Base-by-base conservation (phyloP, 495 filamentous ascomycete species). In the Mytilinidion resinicola region DNA sequence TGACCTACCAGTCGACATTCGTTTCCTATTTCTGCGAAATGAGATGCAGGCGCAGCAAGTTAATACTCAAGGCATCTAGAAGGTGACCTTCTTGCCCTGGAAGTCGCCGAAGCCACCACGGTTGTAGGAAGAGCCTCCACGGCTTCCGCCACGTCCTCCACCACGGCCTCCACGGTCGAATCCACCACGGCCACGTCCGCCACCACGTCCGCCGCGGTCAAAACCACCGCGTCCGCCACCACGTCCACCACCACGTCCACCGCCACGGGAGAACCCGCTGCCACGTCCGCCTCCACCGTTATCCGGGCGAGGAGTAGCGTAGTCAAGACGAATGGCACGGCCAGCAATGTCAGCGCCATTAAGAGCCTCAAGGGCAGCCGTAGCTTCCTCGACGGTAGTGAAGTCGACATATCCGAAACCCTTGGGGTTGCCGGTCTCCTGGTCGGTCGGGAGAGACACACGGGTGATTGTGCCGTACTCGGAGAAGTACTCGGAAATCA, bases 401-500 rank as follows among this genome's bases (percentile, higher is more conserved):
- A 88, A 96, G 65, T 86, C 84, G 51, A 98, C 86, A 72, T 98
- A 98, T 48, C 89, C 95, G 71, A 95, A 97, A 53, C 93, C 93
- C 83, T 97, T 96, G 70, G 82, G 87, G 54, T 85, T 83, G 48
- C 92, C 93, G 59, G 84, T 82, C 34, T 96, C 90, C 68, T 83
- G 79, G 68, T 97, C 89, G 56, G 92, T 97, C 43, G 95, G 95
- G 51, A 98, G 84, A 65, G 90, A 84, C 58, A 96, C 83, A 64
- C 87, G 85, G 59, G 83, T 77, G 70, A 97, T 83, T 63, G 71
- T 75, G 60, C 82, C 84, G 67, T 85, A 80, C 57, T 81, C 78
- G 61, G 82, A 81, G 76, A 96, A 97, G 70, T 84, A 80, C 56
- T 86, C 84, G 56, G 77, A 77, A 55, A 98, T 75, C 55, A 79